A percentile compares a stretch with the other conserved stretches of the same genome.
Evolutionary conservation across 768 basidiomycete genomes (phyloP).

Genomic region (Trametes cinnabarina): DNA sequence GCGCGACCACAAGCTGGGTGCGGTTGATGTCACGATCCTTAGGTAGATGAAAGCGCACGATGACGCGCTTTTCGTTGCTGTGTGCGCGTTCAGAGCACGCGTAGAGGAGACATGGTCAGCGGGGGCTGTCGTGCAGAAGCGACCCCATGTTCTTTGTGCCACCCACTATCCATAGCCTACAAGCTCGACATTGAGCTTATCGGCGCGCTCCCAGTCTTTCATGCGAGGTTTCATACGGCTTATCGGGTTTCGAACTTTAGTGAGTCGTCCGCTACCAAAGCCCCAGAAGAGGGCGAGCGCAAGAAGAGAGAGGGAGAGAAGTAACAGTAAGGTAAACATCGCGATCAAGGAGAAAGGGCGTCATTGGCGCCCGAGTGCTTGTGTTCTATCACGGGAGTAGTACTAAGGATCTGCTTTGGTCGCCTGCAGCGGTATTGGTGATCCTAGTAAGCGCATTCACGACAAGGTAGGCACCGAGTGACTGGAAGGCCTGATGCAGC

Average conservation of each 20-base stretch:
- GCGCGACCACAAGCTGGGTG: neutral
- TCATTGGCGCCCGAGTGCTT: no score
- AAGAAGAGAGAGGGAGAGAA: neutral
- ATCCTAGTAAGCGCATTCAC: no score
- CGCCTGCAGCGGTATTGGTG: no score
- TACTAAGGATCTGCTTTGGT: no score
- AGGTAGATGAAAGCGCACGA: slow-evolving; percentile 11
- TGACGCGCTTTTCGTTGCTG: slow-evolving; percentile 10
- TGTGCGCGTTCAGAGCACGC: no score
- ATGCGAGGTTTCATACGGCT: neutral
- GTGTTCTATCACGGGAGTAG: no score
- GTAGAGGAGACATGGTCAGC: no score
- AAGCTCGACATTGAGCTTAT: slow-evolving; percentile 14
- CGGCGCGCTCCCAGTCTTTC: slow-evolving; percentile 8
- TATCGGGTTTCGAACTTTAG: neutral
- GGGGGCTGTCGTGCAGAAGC: no score
- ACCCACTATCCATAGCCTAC: slow-evolving; percentile 11
- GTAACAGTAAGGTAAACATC: no score
- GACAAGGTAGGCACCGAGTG: no score
- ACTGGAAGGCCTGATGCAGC: no score
- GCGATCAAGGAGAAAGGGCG: no score
- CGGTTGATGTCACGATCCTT: neutral
- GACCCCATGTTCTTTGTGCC: neutral
- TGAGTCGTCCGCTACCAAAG: neutral
- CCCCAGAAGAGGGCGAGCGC: neutral